These are phyloP conservation scores for Cryoendolithus antarcticus DNA, from an alignment of 2,329 filamentous ascomycete species.

Conservation along the genomic window DNA sequence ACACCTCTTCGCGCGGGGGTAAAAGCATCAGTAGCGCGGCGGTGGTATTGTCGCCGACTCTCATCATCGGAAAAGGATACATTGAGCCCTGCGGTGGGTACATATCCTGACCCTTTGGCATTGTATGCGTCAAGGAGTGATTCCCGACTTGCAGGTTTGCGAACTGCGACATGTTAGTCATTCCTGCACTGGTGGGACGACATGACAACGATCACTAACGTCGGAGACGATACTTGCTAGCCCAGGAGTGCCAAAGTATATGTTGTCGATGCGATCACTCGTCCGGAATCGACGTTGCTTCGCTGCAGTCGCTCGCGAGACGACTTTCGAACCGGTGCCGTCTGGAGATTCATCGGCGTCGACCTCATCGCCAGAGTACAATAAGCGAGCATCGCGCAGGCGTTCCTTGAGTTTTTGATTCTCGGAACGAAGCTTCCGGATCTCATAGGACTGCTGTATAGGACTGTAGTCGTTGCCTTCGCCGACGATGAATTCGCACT, in stretches of 20 bases:
- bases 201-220: slow-evolving; percentile 20
- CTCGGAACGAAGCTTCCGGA: slow-evolving; percentile 33
- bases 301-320: slow-evolving; percentile 13
- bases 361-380: slow-evolving; percentile 25
- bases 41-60: slow-evolving; percentile 16
- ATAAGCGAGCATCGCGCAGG: slow-evolving; percentile 21
- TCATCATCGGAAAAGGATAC: slow-evolving; percentile 35
- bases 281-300: slow-evolving; percentile 25
- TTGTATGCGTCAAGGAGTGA: slow-evolving; percentile 31
- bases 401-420: slow-evolving; percentile 33
- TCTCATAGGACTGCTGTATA: slow-evolving; percentile 36
- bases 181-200: neutral
- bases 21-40: slow-evolving; percentile 23
- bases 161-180: slow-evolving; percentile 22
- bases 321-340: slow-evolving; percentile 12
- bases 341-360: slow-evolving; percentile 22
- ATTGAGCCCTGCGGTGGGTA: slow-evolving; percentile 26
- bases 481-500: slow-evolving; percentile 34
- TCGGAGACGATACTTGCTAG: slow-evolving; percentile 36
- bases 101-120: slow-evolving; percentile 31
- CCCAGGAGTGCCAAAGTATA: slow-evolving; percentile 39
- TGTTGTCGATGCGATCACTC: slow-evolving; percentile 30
- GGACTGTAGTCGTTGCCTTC: slow-evolving; percentile 35
- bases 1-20: slow-evolving; percentile 27
- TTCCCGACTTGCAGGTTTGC: slow-evolving; percentile 28